A percentile compares a stretch with the other conserved stretches of the same genome.
phyloP scores from a whole-genome alignment of 305 asterid species.

The Solanum chacoense region DNA sequence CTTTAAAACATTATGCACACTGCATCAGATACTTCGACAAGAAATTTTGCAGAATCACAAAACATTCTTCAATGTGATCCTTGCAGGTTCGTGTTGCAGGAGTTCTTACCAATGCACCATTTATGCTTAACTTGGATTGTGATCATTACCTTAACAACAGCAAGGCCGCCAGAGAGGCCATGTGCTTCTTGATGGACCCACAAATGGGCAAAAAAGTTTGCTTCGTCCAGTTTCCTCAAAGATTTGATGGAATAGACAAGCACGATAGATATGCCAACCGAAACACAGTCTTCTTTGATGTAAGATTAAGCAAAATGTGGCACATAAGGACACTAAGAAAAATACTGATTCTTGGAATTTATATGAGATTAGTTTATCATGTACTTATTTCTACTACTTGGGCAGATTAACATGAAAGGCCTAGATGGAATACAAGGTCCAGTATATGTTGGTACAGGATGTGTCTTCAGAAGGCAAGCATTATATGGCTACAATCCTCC shows the following conservation, averaged over 20 bases:
- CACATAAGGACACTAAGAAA: not conserved
- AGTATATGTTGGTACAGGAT: conserved; percentile 94
- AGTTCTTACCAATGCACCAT: conserved; percentile 96
- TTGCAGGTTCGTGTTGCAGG: conserved; percentile 88
- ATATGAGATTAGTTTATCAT: not conserved
- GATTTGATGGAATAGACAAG: conserved; percentile 90
- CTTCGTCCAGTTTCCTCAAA: conserved; percentile 95
- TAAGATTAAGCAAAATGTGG: conserved; percentile 20
- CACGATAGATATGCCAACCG: conserved; percentile 94
- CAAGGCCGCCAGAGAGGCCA: conserved; percentile 88
- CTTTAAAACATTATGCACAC: not conserved
- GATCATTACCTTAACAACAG: conserved; percentile 95
- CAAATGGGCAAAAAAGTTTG: conserved; percentile 83
- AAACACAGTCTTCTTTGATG: conserved; percentile 95
- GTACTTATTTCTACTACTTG: not conserved
- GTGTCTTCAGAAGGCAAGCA: conserved; percentile 86
- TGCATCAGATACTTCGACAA: not conserved
- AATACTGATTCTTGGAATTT: not conserved
- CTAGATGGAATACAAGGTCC: conserved; percentile 99
- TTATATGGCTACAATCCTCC: conserved; percentile 86
- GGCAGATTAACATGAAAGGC: conserved; percentile 95
- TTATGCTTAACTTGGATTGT: conserved; percentile 99
- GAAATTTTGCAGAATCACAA: not conserved
- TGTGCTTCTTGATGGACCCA: conserved; percentile 98
- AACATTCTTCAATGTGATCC: not conserved